Evolutionary conservation across 2,329 filamentous ascomycete genomes (phyloP).

Genomic region (Clarireedia sp.): DNA sequence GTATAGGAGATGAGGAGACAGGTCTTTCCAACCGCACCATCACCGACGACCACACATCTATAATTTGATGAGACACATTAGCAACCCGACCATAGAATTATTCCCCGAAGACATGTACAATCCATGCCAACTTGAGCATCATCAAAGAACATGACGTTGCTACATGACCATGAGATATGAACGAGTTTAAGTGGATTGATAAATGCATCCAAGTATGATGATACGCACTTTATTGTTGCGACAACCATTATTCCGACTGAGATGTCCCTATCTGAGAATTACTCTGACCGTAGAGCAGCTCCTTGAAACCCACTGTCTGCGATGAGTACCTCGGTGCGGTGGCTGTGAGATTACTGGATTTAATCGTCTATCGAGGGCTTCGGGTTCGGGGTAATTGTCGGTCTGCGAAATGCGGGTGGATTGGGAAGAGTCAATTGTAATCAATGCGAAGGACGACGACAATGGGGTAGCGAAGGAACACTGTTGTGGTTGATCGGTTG

Average conservation of each 20-base stretch:
- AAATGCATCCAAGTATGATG: not conserved
- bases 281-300: too few species aligned
- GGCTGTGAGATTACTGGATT: too few species aligned
- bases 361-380: not conserved
- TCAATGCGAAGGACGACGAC: not conserved
- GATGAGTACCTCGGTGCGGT: too few species aligned
- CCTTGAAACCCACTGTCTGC: not conserved
- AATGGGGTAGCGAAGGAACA: not conserved
- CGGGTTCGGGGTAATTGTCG: too few species aligned
- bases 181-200: not conserved
- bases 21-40: slow-evolving; percentile 98
- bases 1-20: slow-evolving; percentile 99
- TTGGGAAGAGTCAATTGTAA: not conserved
- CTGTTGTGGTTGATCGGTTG: not conserved
- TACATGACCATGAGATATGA: slow-evolving; percentile 1
- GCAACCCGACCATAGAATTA: not conserved
- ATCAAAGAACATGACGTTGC: not conserved
- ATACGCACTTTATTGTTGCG: slow-evolving; percentile 54
- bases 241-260: slow-evolving; percentile 37
- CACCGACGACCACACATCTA: slow-evolving; percentile 97
- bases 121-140: not conserved
- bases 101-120: not conserved
- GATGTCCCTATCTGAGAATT: too few species aligned
- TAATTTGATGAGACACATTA: slow-evolving; percentile 14
- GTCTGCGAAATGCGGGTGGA: too few species aligned